phyloP scores from a whole-genome alignment of 2,329 filamentous ascomycete species.

The Alternaria alternata region DNA sequence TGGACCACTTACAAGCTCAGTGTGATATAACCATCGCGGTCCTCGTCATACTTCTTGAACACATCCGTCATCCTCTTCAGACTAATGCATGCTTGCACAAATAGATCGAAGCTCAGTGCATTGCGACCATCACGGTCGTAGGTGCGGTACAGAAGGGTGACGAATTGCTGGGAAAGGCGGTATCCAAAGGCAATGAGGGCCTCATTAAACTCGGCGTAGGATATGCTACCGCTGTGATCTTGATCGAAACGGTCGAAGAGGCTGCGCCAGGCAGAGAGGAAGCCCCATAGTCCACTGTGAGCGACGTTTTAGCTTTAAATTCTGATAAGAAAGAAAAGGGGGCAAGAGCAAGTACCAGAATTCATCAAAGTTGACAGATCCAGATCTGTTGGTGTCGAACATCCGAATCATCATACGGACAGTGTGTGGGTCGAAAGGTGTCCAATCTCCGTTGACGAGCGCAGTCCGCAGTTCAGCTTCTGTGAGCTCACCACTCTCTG shows the following conservation, averaged over 20 bases:
- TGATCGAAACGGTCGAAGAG: conserved; percentile 96
- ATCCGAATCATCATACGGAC: conserved; percentile 99
- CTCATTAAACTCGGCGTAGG: conserved; percentile 84
- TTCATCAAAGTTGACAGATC: conserved; percentile 91
- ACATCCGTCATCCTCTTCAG: conserved; percentile 99
- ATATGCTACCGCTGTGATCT: conserved; percentile 87
- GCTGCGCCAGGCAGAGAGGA: conserved; percentile 90
- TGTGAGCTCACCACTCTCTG: conserved; percentile 80
- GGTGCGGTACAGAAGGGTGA: conserved; percentile 83
- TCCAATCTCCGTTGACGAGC: conserved; percentile 96
- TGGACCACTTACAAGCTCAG: conserved; percentile 60
- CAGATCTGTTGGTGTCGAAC: conserved; percentile 92
- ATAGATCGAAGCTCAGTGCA: conserved; percentile 78
- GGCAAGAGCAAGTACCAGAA: conserved; percentile 68
- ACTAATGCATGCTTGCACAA: conserved; percentile 96
- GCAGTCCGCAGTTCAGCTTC: conserved; percentile 88
- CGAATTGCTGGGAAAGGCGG: conserved; percentile 82
- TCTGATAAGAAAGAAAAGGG: background rate
- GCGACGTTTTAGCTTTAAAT: conserved; percentile 10
- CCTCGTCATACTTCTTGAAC: conserved; percentile 98
- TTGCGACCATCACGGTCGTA: conserved; percentile 71
- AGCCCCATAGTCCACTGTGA: conserved; percentile 82
- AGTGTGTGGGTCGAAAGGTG: conserved; percentile 89
- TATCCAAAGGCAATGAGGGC: conserved; percentile 93
- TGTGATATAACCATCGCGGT: conserved; percentile 84